phyloP scores from a whole-genome alignment of 2,329 filamentous ascomycete genomes.

The Penicillium sp. region DNA sequence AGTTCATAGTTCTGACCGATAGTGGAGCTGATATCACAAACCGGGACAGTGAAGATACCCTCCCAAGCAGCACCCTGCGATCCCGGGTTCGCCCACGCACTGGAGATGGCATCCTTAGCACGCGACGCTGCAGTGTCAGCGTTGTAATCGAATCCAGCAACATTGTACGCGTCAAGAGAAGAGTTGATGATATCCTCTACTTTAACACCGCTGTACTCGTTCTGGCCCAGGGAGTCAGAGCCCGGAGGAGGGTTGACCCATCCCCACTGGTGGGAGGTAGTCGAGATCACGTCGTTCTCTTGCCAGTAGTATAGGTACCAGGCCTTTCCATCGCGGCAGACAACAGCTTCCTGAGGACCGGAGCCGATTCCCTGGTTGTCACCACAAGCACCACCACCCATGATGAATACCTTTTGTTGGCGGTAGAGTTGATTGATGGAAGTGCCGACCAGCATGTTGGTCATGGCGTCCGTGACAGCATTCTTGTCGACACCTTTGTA shows the following conservation, averaged over 20 bases:
- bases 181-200: conserved; percentile 19
- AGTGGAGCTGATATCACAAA: conserved; percentile 13
- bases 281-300: conserved; percentile 11
- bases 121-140: not conserved
- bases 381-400: conserved; percentile 18
- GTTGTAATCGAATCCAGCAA: conserved; percentile 15
- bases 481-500: conserved; percentile 17
- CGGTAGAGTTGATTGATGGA: conserved; percentile 19
- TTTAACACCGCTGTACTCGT: conserved; percentile 5
- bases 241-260: conserved; percentile 15
- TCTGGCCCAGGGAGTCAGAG: conserved; percentile 7
- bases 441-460: conserved; percentile 12
- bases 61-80: conserved; percentile 17
- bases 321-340: conserved; percentile 18
- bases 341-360: conserved; percentile 6
- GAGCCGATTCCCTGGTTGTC: conserved; percentile 17
- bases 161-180: conserved; percentile 16
- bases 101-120: conserved; percentile 11
- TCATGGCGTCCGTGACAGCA: conserved; percentile 16
- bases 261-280: conserved; percentile 16
- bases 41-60: conserved; percentile 15
- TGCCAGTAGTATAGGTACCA: conserved; percentile 24
- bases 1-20: conserved; percentile 7
- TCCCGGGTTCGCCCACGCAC: conserved; percentile 12
- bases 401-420: conserved; percentile 18